These are phyloP conservation scores for Microsporum canis DNA, from an alignment of 2,329 filamentous ascomycete genomes.

Conservation along the genomic window DNA sequence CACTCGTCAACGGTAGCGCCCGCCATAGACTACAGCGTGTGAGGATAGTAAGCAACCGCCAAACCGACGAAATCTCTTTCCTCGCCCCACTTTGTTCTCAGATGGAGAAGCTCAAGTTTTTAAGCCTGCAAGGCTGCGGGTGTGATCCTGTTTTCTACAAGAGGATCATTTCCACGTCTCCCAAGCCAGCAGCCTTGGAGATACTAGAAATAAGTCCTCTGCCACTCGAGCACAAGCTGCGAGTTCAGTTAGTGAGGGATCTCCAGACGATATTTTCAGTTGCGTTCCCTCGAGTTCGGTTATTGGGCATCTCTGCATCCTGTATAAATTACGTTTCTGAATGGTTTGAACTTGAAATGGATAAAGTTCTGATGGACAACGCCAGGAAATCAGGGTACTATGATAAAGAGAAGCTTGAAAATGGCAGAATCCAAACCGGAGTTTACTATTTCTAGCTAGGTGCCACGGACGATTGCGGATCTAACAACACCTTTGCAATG, in stretches of 20 bases:
- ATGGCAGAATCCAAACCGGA: conserved; percentile 9
- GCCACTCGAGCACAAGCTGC: neutral
- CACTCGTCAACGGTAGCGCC: neutral
- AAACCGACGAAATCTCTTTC: conserved; percentile 13
- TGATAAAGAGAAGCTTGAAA: conserved; percentile 8
- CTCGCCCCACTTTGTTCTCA: conserved; percentile 7
- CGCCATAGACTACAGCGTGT: neutral
- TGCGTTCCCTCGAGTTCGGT: conserved; percentile 16
- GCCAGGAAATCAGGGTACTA: conserved; percentile 9
- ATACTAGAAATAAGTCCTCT: conserved; percentile 20
- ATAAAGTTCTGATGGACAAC: conserved; percentile 19
- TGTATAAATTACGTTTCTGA: conserved; percentile 7
- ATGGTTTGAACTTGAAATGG: conserved; percentile 20
- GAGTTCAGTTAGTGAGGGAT: neutral
- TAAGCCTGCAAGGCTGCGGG: conserved; percentile 25
- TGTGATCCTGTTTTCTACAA: conserved; percentile 16
- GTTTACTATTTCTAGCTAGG: conserved; percentile 10
- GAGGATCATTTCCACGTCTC: neutral
- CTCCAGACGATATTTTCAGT: neutral
- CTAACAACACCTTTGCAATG: neutral
- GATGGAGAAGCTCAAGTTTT: conserved; percentile 20
- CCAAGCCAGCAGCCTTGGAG: conserved; percentile 15
- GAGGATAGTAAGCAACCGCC: conserved; percentile 13
- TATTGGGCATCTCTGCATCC: conserved; percentile 22
- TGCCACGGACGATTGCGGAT: neutral